phyloP scores from a whole-genome alignment of 805 yeast genomes.

The Torulaspora indica region DNA sequence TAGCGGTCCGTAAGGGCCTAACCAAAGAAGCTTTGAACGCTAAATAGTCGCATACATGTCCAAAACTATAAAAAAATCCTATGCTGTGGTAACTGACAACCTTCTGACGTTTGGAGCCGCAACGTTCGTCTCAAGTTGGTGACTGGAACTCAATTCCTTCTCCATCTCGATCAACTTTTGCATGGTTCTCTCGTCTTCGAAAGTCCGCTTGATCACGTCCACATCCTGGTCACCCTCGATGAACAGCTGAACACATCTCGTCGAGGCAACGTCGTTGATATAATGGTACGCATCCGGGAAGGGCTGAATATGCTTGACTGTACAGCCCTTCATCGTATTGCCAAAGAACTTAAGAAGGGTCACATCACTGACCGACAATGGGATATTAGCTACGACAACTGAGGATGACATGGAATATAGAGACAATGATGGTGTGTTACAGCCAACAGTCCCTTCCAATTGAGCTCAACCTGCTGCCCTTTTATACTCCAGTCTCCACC shows the following conservation, averaged over 20 bases:
- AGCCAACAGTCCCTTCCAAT: too few relatives aligned
- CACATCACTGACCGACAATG: slow-evolving; percentile 41
- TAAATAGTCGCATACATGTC: slow-evolving; percentile 1
- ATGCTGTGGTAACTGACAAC: slow-evolving; percentile 15
- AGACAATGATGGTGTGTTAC: background rate
- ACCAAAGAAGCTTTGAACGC: slow-evolving; percentile 32
- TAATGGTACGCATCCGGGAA: slow-evolving; percentile 24
- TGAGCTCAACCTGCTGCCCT: background rate
- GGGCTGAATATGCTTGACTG: slow-evolving; percentile 19
- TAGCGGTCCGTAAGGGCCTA: slow-evolving; percentile 85
- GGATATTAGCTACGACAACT: slow-evolving; percentile 53
- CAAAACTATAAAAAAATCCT: background rate
- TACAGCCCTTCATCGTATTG: slow-evolving; percentile 8
- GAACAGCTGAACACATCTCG: slow-evolving; percentile 20
- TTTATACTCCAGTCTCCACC: background rate
- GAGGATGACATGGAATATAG: slow-evolving; percentile 23
- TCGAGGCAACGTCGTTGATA: slow-evolving; percentile 17
- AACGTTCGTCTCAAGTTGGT: slow-evolving; percentile 1
- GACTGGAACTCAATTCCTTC: slow-evolving; percentile 3
- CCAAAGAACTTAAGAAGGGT: slow-evolving; percentile 16
- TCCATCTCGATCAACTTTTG: slow-evolving; percentile 8
- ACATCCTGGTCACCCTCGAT: slow-evolving; percentile 11
- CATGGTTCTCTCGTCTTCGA: slow-evolving; percentile 14
- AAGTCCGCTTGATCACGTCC: slow-evolving; percentile 12
- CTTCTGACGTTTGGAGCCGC: slow-evolving; percentile 9